phyloP scores from a whole-genome alignment of 2,329 filamentous ascomycete species.

The Venturia oleaginea region DNA sequence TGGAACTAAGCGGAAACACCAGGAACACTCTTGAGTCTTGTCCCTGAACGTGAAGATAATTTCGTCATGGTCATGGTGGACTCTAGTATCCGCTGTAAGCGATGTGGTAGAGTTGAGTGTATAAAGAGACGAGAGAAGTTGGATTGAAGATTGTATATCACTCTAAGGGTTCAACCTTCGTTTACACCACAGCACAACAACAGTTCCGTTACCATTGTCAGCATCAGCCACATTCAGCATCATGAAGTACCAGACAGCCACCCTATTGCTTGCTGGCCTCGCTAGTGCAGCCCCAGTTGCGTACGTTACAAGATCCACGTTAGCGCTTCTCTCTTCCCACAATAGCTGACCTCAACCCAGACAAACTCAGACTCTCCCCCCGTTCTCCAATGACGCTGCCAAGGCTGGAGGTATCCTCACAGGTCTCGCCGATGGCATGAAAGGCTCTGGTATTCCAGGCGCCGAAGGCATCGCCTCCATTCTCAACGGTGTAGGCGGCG shows the following conservation, averaged over 20 bases:
- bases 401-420: background rate
- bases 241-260: background rate
- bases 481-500: background rate
- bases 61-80: conserved; percentile 3
- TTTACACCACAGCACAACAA: background rate
- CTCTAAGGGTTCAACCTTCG: background rate
- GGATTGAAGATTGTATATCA: background rate
- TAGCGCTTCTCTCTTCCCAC: too few relatives aligned
- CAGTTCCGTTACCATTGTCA: too few relatives aligned
- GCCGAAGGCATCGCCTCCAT: background rate
- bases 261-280: background rate
- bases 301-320: background rate
- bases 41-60: background rate
- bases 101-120: background rate
- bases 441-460: background rate
- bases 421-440: background rate
- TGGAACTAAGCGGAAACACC: background rate
- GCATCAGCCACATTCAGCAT: background rate
- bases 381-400: background rate
- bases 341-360: background rate
- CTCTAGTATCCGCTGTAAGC: background rate
- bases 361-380: background rate
- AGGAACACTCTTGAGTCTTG: background rate
- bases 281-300: background rate
- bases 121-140: background rate